Percentiles rank a stretch among this genome's conserved stretches.
These are phyloP conservation scores for Penicillium silybi DNA, from an alignment of 495 filamentous ascomycete species.

Conservation along the genomic window DNA sequence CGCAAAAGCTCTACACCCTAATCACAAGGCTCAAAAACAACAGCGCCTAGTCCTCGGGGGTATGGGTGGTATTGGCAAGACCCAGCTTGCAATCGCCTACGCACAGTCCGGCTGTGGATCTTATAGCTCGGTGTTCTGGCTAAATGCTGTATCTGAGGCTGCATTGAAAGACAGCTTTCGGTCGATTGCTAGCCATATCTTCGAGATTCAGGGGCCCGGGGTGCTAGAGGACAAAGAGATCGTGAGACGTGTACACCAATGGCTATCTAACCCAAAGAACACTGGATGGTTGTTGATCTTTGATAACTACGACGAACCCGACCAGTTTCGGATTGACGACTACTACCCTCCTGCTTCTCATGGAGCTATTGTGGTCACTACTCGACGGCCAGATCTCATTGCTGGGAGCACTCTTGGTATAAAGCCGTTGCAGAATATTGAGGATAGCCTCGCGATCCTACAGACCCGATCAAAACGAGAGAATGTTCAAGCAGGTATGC, in stretches of 20 bases:
- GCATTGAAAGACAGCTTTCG: slow-evolving; percentile 9
- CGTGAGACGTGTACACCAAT: slow-evolving; percentile 3
- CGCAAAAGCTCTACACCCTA: neutral
- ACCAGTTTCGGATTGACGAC: neutral
- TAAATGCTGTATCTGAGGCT: slow-evolving; percentile 2
- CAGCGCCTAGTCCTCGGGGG: slow-evolving; percentile 5
- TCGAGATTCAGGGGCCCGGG: neutral
- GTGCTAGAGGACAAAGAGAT: neutral
- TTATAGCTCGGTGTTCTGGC: slow-evolving; percentile 9
- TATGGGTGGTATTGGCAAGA: slow-evolving; percentile 14
- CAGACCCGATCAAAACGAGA: slow-evolving; percentile 6
- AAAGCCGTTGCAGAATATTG: slow-evolving; percentile 1
- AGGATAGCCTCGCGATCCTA: slow-evolving; percentile 3
- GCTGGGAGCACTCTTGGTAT: neutral
- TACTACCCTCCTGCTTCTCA: slow-evolving; percentile 7
- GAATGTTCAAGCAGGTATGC: slow-evolving; percentile 2
- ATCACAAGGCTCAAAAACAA: neutral
- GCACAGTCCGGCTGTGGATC: neutral
- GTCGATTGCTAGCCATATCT: slow-evolving; percentile 1
- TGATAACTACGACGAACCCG: slow-evolving; percentile 11
- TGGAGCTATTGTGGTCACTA: slow-evolving; percentile 7
- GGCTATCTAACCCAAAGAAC: slow-evolving; percentile 5
- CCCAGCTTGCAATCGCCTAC: slow-evolving; percentile 13
- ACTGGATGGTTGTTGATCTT: slow-evolving; percentile 10
- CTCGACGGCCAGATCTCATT: neutral